Evolutionary conservation across 2,329 filamentous ascomycete genomes (phyloP), one percentile per base, ranked within the genome.

Genomic region (Penicillium nordicum): DNA sequence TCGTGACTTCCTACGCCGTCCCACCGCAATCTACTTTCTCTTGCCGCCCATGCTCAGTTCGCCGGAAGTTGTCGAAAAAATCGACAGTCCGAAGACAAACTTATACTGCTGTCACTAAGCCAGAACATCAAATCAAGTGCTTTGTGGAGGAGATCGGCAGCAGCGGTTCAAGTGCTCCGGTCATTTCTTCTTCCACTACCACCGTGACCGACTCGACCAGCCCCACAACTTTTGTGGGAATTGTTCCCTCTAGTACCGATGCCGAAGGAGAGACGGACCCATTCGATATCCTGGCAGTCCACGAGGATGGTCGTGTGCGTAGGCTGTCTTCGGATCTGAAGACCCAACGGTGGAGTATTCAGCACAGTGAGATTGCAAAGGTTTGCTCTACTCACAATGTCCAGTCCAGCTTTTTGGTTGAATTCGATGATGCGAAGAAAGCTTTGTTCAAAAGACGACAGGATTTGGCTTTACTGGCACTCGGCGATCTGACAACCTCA

Each of bases 1-100:
- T 84, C 9, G 76, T 84, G 18, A 81, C 82, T 34, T 86, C 84
- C 16, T 85, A 86, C 68, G 82, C 84, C 50, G 74, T 86, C 16
- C 83, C 84, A 36, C 84, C 84, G 29, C 80, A 84, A 65, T 80
- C 82, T 25, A 78, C 76, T 16, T 82, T 86, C 67, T 77, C 79
- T 52, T 81, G 82, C 50, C 75, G 80, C 34, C 84, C 84, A 50
- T 84, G 78, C 66, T 87, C 84, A 25, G 75, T 85, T 43, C 81
- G 83, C 67, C 75, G 77, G 59, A 82, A 80, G 67, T 69, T 76
- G 43, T 66, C 71, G 30, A 76, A 75, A 32, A 76, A 74, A 36
- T 70, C 71, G 11, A 64, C 69, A 3, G 74, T 79, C 1, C 79
- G 78, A 54, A 78, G 84, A 64, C 80, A 80, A 51, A 86, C 84